Evolutionary conservation across 164 flowering plant genomes (phyloP).

Genomic region (Malania oleifera): DNA sequence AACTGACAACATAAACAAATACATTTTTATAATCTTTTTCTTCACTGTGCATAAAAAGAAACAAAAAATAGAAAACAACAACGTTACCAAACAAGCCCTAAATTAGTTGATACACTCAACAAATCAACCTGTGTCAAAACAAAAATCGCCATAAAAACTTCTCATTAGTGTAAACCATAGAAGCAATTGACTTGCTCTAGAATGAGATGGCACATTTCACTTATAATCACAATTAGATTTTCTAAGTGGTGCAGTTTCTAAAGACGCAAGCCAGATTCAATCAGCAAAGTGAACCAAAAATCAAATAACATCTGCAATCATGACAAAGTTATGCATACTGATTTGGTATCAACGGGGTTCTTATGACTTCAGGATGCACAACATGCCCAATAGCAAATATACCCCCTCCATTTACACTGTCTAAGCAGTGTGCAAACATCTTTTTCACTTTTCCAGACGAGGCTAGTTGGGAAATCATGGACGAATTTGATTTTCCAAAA

Average conservation of each 20-base stretch:
- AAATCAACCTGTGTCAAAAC: not conserved
- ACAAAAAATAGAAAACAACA: too few species aligned
- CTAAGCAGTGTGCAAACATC: conserved; percentile 68
- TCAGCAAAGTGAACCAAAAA: not conserved
- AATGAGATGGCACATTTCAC: too few species aligned
- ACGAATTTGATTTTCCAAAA: conserved; percentile 59
- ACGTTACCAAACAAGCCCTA: not conserved
- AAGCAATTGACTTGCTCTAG: too few species aligned
- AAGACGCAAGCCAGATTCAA: not conserved
- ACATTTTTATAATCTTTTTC: too few species aligned
- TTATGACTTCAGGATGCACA: conserved; percentile 54
- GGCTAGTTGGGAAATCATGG: conserved; percentile 63
- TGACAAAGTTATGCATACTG: conserved; percentile 34
- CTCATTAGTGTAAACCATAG: not conserved
- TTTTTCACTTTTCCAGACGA: conserved; percentile 47
- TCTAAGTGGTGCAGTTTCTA: too few species aligned
- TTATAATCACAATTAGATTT: too few species aligned
- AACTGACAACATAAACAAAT: too few species aligned
- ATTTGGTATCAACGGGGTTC: conserved; percentile 44
- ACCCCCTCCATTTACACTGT: conserved; percentile 61
- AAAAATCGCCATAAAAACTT: not conserved
- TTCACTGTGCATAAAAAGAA: too few species aligned
- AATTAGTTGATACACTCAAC: not conserved
- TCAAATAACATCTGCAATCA: not conserved
- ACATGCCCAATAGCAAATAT: conserved; percentile 69